phyloP scores from a whole-genome alignment of 306 rosid species.

The Prunus padus region DNA sequence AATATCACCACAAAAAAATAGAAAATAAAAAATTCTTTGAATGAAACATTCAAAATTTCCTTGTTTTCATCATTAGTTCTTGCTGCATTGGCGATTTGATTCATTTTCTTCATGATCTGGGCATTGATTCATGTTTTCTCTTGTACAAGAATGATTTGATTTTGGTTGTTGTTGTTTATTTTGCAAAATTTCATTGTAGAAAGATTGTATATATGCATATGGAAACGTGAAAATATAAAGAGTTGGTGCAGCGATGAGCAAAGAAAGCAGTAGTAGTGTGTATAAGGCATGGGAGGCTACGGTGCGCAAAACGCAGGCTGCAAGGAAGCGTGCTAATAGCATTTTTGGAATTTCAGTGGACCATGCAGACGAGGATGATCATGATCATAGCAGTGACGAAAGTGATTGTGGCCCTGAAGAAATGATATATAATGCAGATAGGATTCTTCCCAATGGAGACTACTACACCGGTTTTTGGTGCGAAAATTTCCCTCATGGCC shows the following conservation, averaged over 20 bases:
- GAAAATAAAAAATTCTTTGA: neutral
- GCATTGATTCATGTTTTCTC: conserved; percentile 18
- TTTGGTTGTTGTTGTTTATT: neutral
- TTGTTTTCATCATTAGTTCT: conserved; percentile 10
- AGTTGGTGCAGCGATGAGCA: conserved; percentile 45
- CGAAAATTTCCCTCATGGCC: conserved; percentile 71
- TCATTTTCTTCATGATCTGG: conserved; percentile 5
- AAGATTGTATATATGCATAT: neutral
- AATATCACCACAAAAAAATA: neutral
- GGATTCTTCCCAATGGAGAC: conserved; percentile 78
- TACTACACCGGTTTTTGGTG: conserved; percentile 88
- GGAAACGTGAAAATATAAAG: neutral
- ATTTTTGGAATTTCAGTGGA: conserved; percentile 54
- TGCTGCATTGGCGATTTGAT: conserved; percentile 18
- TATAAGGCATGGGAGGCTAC: conserved; percentile 97
- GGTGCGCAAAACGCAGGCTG: conserved; percentile 72
- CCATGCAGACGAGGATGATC: conserved; percentile 11
- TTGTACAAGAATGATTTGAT: neutral
- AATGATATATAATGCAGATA: conserved; percentile 49
- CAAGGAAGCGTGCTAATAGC: conserved; percentile 81
- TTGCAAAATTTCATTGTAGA: neutral
- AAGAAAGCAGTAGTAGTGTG: conserved; percentile 67
- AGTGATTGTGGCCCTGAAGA: conserved; percentile 30
- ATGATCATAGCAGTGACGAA: conserved; percentile 22
- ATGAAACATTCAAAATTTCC: conserved; percentile 4